Evolutionary conservation across 2,329 filamentous ascomycete genomes (phyloP).

Genomic region (Hypoxylon sp.): DNA sequence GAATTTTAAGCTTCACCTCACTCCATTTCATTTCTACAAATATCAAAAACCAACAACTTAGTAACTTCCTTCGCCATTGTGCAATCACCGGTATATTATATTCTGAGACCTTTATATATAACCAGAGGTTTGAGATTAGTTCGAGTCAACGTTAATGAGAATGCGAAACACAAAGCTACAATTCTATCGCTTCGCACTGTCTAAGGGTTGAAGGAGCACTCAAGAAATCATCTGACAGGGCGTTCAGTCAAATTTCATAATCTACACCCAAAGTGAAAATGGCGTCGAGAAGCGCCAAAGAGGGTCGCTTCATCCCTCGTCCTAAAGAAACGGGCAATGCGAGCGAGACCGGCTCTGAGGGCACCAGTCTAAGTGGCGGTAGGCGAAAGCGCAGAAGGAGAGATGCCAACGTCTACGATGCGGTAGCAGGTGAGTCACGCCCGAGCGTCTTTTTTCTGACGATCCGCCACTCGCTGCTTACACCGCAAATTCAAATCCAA

Average conservation of each 20-base stretch:
- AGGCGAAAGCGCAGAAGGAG: constrained; percentile 47
- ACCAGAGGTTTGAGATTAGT: neutral
- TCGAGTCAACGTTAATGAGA: constrained; percentile 14
- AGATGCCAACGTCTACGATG: constrained; percentile 76
- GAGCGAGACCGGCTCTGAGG: constrained; percentile 42
- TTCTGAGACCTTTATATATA: neutral
- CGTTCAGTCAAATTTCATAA: constrained; percentile 31
- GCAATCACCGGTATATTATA: neutral
- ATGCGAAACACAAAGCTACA: constrained; percentile 10
- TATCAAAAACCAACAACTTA: neutral
- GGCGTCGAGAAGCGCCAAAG: constrained; percentile 46
- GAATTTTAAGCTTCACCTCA: constrained; percentile 10
- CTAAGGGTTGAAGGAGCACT: constrained; percentile 8
- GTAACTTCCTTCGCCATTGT: neutral
- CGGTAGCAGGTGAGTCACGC: constrained; percentile 72
- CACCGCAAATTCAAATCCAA: constrained; percentile 3
- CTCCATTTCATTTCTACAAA: neutral
- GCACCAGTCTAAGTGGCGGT: constrained; percentile 36
- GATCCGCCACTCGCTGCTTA: constrained; percentile 3
- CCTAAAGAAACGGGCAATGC: constrained; percentile 41
- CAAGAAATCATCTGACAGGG: neutral
- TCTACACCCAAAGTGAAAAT: constrained; percentile 37
- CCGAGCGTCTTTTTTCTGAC: neutral
- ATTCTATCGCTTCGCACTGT: neutral
- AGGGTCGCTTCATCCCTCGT: constrained; percentile 39